Base-by-base conservation (phyloP, 2,329 filamentous ascomycete species). In the Teratosphaeria pseudoeucalypti region DNA sequence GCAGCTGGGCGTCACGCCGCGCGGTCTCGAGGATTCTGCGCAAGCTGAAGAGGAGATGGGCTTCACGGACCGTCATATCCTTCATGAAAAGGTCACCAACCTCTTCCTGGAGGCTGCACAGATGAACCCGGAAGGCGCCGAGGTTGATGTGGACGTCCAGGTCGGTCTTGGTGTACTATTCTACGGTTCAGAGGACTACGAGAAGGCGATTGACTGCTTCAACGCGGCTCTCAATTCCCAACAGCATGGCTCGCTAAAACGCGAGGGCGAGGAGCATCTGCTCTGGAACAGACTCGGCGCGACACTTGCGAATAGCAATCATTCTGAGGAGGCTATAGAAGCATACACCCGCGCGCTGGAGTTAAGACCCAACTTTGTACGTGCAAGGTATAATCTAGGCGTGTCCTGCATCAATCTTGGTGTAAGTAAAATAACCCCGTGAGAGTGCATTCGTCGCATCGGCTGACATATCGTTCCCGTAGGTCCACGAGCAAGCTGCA, bases 171-270 rank as follows among this genome's bases (percentile, higher is more conserved):
- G 95, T 39, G 94, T 99, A 4, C 83, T 99, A 16, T 97, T 99
- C 78, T 99, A 99, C 76, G 94, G 92, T 57, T 91, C 90, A 34
- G 94, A 99, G 75, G 92, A 97, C 72, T 97, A 96, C 78, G 90
- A 94, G 72, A 99, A 99, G 78, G 94, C 94, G 0, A 92, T 99
- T 43, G 94, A 99, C 78, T 99, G 95, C 79, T 99, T 99, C 82
- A 89, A 88, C 59, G 87, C 92, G 0, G 92, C 95, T 0, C 84
- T 99, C 27, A 89, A 90, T 61, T 90, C 85, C 27, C 90, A 89
- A 0, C 91, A 96, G 74, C 82, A 86, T 39, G 94, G 94, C 60
- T 84, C 85, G 9, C 88, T 86, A 61, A 97, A 96, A 76, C 86
- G 90, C 63, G 85, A 86, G 68, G 86, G 88, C 69, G 91, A 96